These are phyloP conservation scores for Fagopyrum homotropicum DNA, from an alignment of 148 eudicot genomes.

Conservation along the genomic window DNA sequence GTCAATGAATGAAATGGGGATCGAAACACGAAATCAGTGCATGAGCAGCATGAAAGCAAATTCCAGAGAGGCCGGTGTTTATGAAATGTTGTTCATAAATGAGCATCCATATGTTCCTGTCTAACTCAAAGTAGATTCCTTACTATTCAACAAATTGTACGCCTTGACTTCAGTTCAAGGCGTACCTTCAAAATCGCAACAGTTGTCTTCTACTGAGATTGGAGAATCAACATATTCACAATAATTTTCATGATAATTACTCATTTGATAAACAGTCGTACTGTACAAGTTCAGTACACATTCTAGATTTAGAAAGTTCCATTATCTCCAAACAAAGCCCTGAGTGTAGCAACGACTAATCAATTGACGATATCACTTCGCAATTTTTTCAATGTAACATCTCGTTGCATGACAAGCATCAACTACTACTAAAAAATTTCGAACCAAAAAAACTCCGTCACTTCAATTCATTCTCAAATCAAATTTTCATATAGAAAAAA, in stretches of 20 bases:
- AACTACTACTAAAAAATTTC: not conserved
- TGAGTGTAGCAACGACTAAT: not conserved
- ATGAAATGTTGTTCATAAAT: not conserved
- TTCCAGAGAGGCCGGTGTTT: not conserved
- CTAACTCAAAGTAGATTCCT: too few relatives aligned
- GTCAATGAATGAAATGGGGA: not conserved
- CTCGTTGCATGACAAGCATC: not conserved
- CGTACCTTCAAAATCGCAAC: not conserved
- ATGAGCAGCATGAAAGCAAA: not conserved
- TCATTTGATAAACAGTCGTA: not conserved
- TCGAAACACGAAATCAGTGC: not conserved
- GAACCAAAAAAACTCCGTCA: not conserved
- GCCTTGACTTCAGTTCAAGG: too few relatives aligned
- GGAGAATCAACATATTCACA: too few relatives aligned
- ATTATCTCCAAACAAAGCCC: not conserved
- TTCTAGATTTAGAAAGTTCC: too few relatives aligned
- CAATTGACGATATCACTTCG: not conserved
- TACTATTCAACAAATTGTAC: too few relatives aligned
- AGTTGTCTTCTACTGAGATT: not conserved
- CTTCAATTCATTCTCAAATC: not conserved
- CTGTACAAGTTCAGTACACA: not conserved
- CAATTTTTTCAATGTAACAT: not conserved
- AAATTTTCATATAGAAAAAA: not conserved
- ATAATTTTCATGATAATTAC: too few relatives aligned
- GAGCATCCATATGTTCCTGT: not conserved